Evolutionary conservation across 495 filamentous ascomycete genomes (phyloP).

Genomic region (Melanomma pulvis-pyrius): DNA sequence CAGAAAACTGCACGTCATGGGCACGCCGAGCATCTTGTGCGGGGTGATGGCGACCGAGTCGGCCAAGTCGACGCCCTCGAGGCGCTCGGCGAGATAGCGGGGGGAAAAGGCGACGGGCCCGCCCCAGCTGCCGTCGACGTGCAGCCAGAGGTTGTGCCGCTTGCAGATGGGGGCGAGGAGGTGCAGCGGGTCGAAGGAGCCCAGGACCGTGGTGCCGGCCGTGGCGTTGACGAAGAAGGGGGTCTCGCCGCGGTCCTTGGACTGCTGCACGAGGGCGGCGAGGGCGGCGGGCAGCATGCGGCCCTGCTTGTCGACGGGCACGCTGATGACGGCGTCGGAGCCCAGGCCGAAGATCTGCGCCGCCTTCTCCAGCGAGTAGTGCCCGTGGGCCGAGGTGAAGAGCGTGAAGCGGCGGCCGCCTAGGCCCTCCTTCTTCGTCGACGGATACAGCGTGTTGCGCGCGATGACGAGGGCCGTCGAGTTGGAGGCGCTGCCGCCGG

Average conservation of each 20-base stretch:
- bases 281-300: conserved; percentile 71
- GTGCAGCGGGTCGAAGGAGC: conserved; percentile 82
- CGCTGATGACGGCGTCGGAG: conserved; percentile 67
- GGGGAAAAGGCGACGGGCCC: conserved; percentile 83
- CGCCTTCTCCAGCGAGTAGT: conserved; percentile 95
- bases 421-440: conserved; percentile 73
- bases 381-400: conserved; percentile 87
- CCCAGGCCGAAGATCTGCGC: conserved; percentile 86
- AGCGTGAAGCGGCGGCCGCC: conserved; percentile 66
- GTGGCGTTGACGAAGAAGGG: conserved; percentile 97
- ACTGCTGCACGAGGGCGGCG: conserved; percentile 59
- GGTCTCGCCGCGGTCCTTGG: conserved; percentile 65
- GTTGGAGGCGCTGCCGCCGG: conserved; percentile 85
- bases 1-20: conserved; percentile 88
- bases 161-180: conserved; percentile 72
- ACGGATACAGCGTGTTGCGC: conserved; percentile 79
- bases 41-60: conserved; percentile 85
- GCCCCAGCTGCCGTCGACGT: conserved; percentile 90
- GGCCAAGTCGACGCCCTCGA: conserved; percentile 67
- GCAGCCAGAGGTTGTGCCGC: conserved; percentile 78
- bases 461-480: conserved; percentile 86
- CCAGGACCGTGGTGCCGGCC: conserved; percentile 90
- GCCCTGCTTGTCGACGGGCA: conserved; percentile 72
- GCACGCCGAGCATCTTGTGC: conserved; percentile 95
- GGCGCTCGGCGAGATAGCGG: conserved; percentile 57